A percentile compares a stretch with the other conserved stretches of the same genome.
Evolutionary conservation across 2,329 filamentous ascomycete species (phyloP).

Genomic region (Trichoderma sp.): DNA sequence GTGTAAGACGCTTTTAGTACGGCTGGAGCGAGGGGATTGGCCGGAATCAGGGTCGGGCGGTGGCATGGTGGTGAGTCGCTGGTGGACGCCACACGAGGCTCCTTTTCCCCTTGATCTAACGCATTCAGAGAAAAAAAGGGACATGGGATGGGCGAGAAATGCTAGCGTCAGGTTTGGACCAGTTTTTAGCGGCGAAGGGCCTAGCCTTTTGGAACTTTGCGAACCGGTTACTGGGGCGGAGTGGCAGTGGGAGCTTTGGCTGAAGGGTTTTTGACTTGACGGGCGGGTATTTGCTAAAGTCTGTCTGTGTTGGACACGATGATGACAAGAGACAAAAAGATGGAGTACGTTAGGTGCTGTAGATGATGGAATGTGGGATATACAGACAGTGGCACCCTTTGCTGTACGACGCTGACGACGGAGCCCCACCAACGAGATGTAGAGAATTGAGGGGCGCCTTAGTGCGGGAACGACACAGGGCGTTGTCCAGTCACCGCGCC

Average conservation of each 20-base stretch:
- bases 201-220: neutral
- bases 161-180: neutral
- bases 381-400: neutral
- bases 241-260: neutral
- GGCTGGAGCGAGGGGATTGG: conserved; percentile 1
- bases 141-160: conserved; percentile 5
- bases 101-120: conserved; percentile 17
- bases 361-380: neutral
- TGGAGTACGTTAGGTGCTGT: neutral
- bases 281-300: neutral
- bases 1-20: conserved; percentile 2
- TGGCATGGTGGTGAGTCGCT: conserved; percentile 13
- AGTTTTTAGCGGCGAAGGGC: neutral
- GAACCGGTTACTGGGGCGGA: neutral
- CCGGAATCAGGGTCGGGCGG: conserved; percentile 1
- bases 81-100: conserved; percentile 18
- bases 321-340: neutral
- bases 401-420: neutral
- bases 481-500: neutral
- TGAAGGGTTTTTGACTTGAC: neutral
- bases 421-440: neutral
- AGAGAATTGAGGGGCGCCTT: neutral
- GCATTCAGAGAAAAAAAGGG: neutral
- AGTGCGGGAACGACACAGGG: neutral
- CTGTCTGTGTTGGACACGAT: neutral